phyloP scores from a whole-genome alignment of 495 filamentous ascomycete genomes.

The Aspergillus panamensis region DNA sequence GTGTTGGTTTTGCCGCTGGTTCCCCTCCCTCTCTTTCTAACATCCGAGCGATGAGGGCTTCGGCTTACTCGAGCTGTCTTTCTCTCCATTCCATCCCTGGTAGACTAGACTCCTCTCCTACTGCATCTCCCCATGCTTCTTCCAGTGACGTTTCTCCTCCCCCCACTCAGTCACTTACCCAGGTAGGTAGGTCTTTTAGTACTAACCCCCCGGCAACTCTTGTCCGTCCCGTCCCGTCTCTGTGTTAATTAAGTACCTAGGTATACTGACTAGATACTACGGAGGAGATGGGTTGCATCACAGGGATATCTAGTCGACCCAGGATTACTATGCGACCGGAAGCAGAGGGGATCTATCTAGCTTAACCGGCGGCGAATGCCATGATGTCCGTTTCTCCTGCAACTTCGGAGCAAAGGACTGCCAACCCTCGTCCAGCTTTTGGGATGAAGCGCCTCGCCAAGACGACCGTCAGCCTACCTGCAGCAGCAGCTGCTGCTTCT shows the following conservation, averaged over 20 bases:
- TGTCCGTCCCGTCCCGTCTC: too few relatives aligned
- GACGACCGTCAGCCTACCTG: conserved; percentile 26
- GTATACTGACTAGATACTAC: too few relatives aligned
- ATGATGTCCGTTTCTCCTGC: not conserved
- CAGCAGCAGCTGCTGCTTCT: conserved; percentile 9
- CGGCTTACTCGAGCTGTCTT: not conserved
- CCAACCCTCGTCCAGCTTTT: conserved; percentile 8
- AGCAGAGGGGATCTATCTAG: not conserved
- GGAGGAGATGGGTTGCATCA: conserved; percentile 11
- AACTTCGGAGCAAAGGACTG: not conserved
- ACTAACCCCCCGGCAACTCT: not conserved
- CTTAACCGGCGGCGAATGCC: not conserved
- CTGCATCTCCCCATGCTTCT: too few relatives aligned
- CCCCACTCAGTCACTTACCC: too few relatives aligned
- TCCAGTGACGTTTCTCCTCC: not conserved
- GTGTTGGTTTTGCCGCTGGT: conserved; percentile 10
- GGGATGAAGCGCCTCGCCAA: conserved; percentile 39
- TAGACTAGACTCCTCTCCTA: too few relatives aligned
- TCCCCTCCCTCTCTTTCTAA: conserved; percentile 18
- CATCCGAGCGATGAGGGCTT: not conserved
- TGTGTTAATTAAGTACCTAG: too few relatives aligned
- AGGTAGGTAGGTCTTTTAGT: too few relatives aligned
- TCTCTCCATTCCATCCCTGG: not conserved
- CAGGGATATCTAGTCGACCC: not conserved
- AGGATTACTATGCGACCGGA: not conserved